Conservation (phyloP, 495 filamentous ascomycete genomes). For the Poronia punctata region DNA sequence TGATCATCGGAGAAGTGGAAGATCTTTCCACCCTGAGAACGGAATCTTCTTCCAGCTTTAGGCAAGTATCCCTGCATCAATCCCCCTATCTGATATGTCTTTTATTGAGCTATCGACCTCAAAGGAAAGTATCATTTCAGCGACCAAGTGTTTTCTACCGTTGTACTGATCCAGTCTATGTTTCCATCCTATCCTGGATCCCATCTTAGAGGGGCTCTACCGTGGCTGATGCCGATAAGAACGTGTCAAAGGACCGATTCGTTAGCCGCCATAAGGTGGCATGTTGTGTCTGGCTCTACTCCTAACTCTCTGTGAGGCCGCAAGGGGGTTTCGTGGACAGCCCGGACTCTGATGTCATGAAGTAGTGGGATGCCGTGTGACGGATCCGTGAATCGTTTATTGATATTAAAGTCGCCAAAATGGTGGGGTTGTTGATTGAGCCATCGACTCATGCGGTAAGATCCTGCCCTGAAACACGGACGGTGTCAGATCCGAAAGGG, state of each 20-base stretch:
- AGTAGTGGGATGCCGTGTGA: background rate
- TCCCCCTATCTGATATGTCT: too few species aligned
- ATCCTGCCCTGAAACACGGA: background rate
- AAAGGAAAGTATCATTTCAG: too few species aligned
- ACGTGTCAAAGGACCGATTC: background rate
- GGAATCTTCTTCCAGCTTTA: slow-evolving; percentile 24
- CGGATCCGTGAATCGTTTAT: slow-evolving; percentile 3
- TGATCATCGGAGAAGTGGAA: slow-evolving; percentile 22
- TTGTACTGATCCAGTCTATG: slow-evolving; percentile 19
- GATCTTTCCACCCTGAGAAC: slow-evolving; percentile 28
- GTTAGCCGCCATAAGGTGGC: too few species aligned
- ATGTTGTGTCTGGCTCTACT: too few species aligned
- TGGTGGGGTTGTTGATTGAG: background rate
- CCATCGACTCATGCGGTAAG: background rate
- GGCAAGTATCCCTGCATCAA: slow-evolving; percentile 16
- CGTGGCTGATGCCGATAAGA: background rate
- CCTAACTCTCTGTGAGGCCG: too few species aligned
- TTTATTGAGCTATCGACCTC: too few species aligned
- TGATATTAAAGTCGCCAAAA: slow-evolving; percentile 2
- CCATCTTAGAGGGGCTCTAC: background rate
- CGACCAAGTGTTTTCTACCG: too few species aligned
- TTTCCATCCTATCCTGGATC: background rate
- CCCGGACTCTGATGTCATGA: background rate
- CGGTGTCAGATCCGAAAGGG: too few species aligned
- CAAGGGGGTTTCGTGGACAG: too few species aligned